Base-by-base conservation (phyloP, 1,284 basidiomycete genomes). In the Ustilago tritici region DNA sequence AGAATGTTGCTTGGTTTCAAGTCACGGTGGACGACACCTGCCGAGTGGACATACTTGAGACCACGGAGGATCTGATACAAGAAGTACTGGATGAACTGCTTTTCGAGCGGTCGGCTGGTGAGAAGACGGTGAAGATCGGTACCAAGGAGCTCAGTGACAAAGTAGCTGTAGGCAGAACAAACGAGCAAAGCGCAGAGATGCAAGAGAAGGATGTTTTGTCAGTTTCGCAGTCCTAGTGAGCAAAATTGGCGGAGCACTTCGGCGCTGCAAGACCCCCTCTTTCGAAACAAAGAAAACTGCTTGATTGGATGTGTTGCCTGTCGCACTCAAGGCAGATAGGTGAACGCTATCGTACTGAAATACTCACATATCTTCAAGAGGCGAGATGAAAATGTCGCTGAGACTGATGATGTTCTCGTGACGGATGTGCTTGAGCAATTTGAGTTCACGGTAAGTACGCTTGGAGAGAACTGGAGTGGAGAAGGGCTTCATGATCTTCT, bases 11-110 rank as follows among this genome's bases (percentile, higher is more conserved):
- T 96, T 9, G 96, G 96, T 92, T 99, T 99, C 65, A 86, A 60
- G 88, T 99, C 97, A 68, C 97, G 92, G 88, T 99, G 97, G 53
- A 99, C 95, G 66, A 99, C 97, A 69, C 97, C 97, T 4, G 97
- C 96, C 28, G 96, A 99, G 88, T 99, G 97, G 17, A 99, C 97
- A 86, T 99, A 99, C 91, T 99, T 99, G 65, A 99, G 90, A 61
- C 97, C 97, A 55, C 97, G 93, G 69, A 99, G 90, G 79, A 99
- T 99, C 88, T 99, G 96, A 88, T 99, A 99, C 46, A 99, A 89
- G 89, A 99, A 99, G 88, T 99, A 99, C 87, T 99, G 96, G 74
- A 99, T 99, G 88, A 99, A 99, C 87, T 99, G 96, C 89, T 99
- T 99, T 89, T 99, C 96, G 78, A 99, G 90, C 31, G 96, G 96